These are phyloP conservation scores for Torulaspora quercuum DNA, from an alignment of 805 yeast genomes.

Conservation along the genomic window DNA sequence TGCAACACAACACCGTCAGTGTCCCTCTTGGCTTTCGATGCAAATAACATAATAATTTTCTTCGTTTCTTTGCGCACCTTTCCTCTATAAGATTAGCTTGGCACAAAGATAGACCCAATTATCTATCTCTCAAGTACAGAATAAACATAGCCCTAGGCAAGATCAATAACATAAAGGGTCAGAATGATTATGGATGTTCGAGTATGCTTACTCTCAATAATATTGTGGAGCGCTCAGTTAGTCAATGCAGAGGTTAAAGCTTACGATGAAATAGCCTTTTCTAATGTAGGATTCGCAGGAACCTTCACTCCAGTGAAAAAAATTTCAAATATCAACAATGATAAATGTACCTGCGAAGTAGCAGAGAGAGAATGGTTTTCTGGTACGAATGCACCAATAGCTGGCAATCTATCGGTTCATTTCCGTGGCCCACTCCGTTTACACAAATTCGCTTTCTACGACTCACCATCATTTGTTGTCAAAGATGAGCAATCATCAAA, in stretches of 20 bases:
- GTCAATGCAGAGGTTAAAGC: slow-evolving; percentile 15
- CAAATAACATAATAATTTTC: no score
- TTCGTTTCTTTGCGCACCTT: no score
- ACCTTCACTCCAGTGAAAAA: slow-evolving; percentile 32
- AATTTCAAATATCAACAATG: slow-evolving; percentile 22
- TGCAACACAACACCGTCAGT: no score
- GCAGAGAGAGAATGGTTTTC: slow-evolving; percentile 33
- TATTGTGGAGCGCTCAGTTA: slow-evolving; percentile 1
- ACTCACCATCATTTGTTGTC: slow-evolving; percentile 42
- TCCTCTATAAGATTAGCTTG: no score
- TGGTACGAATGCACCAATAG: slow-evolving; percentile 63
- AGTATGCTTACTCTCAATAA: not conserved
- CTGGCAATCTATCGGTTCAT: slow-evolving; percentile 68
- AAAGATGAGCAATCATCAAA: slow-evolving; percentile 35
- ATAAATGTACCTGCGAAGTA: slow-evolving; percentile 33
- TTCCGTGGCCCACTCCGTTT: slow-evolving; percentile 71
- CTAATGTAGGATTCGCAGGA: slow-evolving; percentile 36
- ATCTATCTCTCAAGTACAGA: no score
- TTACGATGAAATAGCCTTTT: slow-evolving; percentile 26
- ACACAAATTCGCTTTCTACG: slow-evolving; percentile 58
- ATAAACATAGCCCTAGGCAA: no score
- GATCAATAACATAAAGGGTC: not conserved
- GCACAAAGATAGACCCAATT: no score
- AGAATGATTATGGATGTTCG: slow-evolving; percentile 1
- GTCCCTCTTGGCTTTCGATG: no score